Conservation (phyloP, 2,329 filamentous ascomycete genomes). For the Fusarium beomiforme region DNA sequence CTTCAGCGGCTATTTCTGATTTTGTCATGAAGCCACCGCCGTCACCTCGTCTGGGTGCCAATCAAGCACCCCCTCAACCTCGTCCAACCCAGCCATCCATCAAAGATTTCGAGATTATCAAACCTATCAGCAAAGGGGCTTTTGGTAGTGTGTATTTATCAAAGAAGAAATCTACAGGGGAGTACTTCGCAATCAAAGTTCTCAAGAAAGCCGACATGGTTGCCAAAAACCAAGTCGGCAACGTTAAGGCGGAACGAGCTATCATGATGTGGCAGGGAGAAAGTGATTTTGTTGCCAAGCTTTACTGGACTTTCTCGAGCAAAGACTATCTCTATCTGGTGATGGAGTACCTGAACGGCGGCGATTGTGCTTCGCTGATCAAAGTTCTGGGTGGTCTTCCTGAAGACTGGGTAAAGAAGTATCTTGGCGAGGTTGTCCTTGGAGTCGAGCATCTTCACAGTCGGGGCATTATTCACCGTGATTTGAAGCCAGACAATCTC, state of each 20-base stretch:
- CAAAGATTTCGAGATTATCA: constrained; percentile 99
- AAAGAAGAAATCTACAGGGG: constrained; percentile 98
- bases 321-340: constrained; percentile 99
- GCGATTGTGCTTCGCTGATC: constrained; percentile 95
- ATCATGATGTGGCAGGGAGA: constrained; percentile 99
- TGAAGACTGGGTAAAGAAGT: constrained; percentile 98
- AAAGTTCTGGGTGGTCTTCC: constrained; percentile 91
- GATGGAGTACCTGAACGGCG: constrained; percentile 99
- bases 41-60: constrained; percentile 83
- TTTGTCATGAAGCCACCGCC: constrained; percentile 73
- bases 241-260: constrained; percentile 96
- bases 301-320: constrained; percentile 99
- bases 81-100: constrained; percentile 93
- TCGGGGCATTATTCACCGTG: constrained; percentile 94
- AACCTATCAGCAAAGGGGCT: constrained; percentile 97
- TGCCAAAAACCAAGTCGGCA: constrained; percentile 98
- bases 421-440: constrained; percentile 94
- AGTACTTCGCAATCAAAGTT: constrained; percentile 99
- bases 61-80: constrained; percentile 81
- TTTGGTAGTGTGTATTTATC: constrained; percentile 98
- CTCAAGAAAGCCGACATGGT: constrained; percentile 99
- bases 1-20: constrained; percentile 85
- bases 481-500: constrained; percentile 96
- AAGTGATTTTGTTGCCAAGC: constrained; percentile 97
- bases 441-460: constrained; percentile 96